Evolutionary conservation across 1,139 yeast genomes (phyloP).

Genomic region (Diutina siamensis): DNA sequence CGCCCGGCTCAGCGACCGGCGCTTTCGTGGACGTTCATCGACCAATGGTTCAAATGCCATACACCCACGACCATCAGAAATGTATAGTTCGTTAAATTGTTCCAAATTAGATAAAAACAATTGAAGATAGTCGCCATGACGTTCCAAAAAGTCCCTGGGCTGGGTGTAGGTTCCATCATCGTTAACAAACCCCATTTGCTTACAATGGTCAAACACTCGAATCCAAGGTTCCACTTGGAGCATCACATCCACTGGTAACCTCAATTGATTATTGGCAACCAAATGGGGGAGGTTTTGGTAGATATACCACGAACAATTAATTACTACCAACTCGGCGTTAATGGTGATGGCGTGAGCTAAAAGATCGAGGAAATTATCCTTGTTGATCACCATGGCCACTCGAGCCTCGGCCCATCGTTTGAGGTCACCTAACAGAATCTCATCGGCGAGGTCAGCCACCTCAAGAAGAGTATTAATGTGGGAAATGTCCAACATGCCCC

Average conservation of each 20-base stretch:
- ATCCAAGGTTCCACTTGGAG: constrained; percentile 20
- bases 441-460: constrained; percentile 52
- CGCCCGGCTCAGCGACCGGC: neutral
- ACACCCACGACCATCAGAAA: constrained; percentile 32
- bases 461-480: constrained; percentile 47
- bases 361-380: constrained; percentile 51
- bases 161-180: constrained; percentile 10
- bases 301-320: constrained; percentile 57
- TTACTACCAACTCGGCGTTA: constrained; percentile 43
- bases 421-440: constrained; percentile 47
- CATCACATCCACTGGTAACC: constrained; percentile 10
- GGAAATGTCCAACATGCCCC: no score
- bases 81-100: constrained; percentile 37
- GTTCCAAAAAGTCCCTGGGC: neutral
- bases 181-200: constrained; percentile 14
- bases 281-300: constrained; percentile 42
- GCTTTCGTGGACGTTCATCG: constrained; percentile 15
- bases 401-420: constrained; percentile 51
- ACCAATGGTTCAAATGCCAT: constrained; percentile 36
- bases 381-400: constrained; percentile 45
- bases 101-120: constrained; percentile 22
- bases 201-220: constrained; percentile 19
- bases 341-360: constrained; percentile 42
- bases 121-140: neutral
- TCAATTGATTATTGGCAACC: neutral